Percentiles rank a stretch among this genome's conserved stretches.
Conservation (phyloP, 1,284 basidiomycete species). For the Entoloma clypeatum region DNA sequence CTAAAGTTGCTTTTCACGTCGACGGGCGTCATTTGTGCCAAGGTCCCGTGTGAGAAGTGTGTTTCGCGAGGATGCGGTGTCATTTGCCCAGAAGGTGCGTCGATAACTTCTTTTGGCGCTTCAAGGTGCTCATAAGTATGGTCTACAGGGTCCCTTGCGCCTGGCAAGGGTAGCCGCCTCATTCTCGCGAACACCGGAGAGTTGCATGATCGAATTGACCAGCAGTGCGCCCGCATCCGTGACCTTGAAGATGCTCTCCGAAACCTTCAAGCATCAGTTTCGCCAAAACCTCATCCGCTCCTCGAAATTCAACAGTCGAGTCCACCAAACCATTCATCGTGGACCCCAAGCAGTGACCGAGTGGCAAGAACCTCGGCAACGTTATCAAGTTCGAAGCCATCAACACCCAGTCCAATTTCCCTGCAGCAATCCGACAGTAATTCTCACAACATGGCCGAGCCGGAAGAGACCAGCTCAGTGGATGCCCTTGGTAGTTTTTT, state of each 20-base stretch:
- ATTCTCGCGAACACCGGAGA: constrained; percentile 64
- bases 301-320: constrained; percentile 28
- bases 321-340: constrained; percentile 6
- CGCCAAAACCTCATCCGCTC: constrained; percentile 45
- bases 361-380: too few relatives aligned
- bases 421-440: constrained; percentile 2
- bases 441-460: constrained; percentile 2
- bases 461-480: constrained; percentile 45
- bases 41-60: constrained; percentile 73
- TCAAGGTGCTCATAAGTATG: constrained; percentile 5
- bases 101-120: constrained; percentile 1
- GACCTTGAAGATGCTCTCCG: constrained; percentile 57
- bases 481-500: constrained; percentile 65
- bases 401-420: neutral
- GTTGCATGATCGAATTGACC: constrained; percentile 59
- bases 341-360: neutral
- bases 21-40: constrained; percentile 1
- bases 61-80: constrained; percentile 62
- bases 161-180: constrained; percentile 54
- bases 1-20: neutral
- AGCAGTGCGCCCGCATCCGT: constrained; percentile 48
- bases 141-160: constrained; percentile 48
- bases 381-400: too few relatives aligned
- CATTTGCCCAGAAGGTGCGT: constrained; percentile 66
- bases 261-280: constrained; percentile 43